Evolutionary conservation across 768 basidiomycete genomes (phyloP), one percentile per base, ranked within the genome.

Genomic region (Lactarius evosmus): DNA sequence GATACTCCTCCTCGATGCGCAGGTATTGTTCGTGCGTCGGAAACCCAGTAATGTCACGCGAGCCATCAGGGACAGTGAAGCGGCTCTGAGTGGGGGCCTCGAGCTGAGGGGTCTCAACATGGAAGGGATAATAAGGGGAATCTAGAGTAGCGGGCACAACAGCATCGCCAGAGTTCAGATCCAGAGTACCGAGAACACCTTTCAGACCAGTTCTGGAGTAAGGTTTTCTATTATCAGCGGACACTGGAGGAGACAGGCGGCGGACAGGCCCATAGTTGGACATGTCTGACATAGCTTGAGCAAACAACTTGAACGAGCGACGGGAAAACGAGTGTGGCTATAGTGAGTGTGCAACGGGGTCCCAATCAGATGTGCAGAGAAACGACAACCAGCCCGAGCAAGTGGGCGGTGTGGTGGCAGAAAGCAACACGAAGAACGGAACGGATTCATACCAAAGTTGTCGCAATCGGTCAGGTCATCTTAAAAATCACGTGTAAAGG

Each of bases 1-100:
- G 57, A 6, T 67, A 69, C 25, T 63, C 62, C 0, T 55, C 66
- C 30, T 69, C 67, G 60, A 69, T 63, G 40, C 56, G 58, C 46
- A 56, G 62, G 62, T 64, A 69, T 46, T 69, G 66, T 27, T 63
- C 67, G 53, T 57, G 67, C 34, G 62, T 61, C 9, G 66, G 66
- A 53, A 67, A 69, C 11, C 67, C 67, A 17, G 56, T 19, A n/a
- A 69, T 34, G 17, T 69, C 62, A 14, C 56, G 57, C 27, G 64
- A 60, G 40, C 56, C 65, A 29, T 52, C 57, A 5, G 40, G 38
- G 14, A 25, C 25, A 17, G 11, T 33, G 50, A 46, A 33, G 40
- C 46, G 56, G 17, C 19, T 40, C 63, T 59, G 57, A 19, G 4
- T 50, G 27, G 66, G 66, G 27, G 66, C 25, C 38, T 65, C 62